phyloP scores from a whole-genome alignment of 495 filamentous ascomycete genomes.

The Lindgomyces ingoldianus region DNA sequence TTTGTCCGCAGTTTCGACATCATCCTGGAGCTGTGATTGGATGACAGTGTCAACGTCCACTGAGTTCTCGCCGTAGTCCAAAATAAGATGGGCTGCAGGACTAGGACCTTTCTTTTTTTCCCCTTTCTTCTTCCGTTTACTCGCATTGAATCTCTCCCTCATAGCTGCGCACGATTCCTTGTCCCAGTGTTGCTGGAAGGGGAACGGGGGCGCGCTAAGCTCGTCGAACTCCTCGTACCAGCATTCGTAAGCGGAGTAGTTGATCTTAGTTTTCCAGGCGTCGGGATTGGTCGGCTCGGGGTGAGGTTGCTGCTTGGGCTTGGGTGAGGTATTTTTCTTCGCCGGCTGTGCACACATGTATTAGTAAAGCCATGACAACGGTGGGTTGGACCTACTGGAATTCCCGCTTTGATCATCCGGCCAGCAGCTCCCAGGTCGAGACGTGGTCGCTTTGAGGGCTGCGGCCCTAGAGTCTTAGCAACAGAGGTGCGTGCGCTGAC shows the following conservation, averaged over 20 bases:
- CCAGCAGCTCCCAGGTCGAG: conserved; percentile 1
- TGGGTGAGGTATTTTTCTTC: background rate
- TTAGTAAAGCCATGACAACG: background rate
- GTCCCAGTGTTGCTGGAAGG: conserved; percentile 89
- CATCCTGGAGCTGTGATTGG: conserved; percentile 36
- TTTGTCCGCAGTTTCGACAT: conserved; percentile 33
- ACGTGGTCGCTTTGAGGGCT: background rate
- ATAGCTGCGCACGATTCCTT: conserved; percentile 64
- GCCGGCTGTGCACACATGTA: background rate
- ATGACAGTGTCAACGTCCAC: background rate
- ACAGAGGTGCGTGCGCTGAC: background rate
- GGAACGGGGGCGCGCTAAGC: conserved; percentile 80
- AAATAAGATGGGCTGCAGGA: conserved; percentile 44
- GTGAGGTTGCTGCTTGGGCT: background rate
- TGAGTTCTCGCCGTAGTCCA: conserved; percentile 43
- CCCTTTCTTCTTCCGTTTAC: conserved; percentile 53
- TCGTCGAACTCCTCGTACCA: conserved; percentile 62
- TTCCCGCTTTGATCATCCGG: background rate
- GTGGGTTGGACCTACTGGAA: background rate
- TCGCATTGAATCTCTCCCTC: conserved; percentile 50
- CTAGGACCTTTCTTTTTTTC: conserved; percentile 40
- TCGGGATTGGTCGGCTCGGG: conserved; percentile 40
- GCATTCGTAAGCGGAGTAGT: conserved; percentile 78
- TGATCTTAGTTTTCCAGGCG: conserved; percentile 73
- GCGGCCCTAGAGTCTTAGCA: background rate